These are phyloP conservation scores for Talaromyces verruculosus DNA, from an alignment of 2,329 filamentous ascomycete species.

Conservation along the genomic window DNA sequence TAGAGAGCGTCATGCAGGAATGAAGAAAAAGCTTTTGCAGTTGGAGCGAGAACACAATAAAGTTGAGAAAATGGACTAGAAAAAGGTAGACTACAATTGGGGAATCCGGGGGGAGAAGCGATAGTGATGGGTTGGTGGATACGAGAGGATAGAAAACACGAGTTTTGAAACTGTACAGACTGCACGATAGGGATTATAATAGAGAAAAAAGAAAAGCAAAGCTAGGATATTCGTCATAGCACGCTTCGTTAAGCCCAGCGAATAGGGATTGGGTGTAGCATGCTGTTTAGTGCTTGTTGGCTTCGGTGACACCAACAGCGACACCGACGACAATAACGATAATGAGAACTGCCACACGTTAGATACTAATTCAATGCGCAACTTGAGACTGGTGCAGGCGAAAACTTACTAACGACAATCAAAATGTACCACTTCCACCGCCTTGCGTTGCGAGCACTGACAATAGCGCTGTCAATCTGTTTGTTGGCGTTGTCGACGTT, in stretches of 20 bases:
- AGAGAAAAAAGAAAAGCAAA: not conserved
- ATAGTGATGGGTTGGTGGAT: not conserved
- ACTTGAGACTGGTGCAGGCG: not conserved
- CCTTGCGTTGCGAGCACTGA: constrained; percentile 74
- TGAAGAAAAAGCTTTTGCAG: constrained; percentile 14
- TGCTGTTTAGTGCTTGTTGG: constrained; percentile 22
- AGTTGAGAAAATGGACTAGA: constrained; percentile 11
- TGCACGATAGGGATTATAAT: constrained; percentile 6
- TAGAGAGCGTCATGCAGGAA: constrained; percentile 4
- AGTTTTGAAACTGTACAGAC: constrained; percentile 13
- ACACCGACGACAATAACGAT: constrained; percentile 55
- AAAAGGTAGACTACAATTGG: constrained; percentile 20
- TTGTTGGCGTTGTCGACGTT: constrained; percentile 83
- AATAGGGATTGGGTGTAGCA: constrained; percentile 4
- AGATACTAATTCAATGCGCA: constrained; percentile 16
- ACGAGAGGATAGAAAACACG: constrained; percentile 2
- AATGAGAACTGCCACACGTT: constrained; percentile 50
- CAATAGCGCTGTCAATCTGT: constrained; percentile 77
- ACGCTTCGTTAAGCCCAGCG: constrained; percentile 7
- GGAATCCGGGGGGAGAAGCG: constrained; percentile 8
- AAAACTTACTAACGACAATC: constrained; percentile 61
- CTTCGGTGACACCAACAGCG: constrained; percentile 48
- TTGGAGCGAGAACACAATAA: not conserved
- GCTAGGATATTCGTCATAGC: not conserved
- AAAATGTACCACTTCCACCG: constrained; percentile 98